phyloP scores from a whole-genome alignment of 179 eudicot species.

The Actinidia arguta region DNA sequence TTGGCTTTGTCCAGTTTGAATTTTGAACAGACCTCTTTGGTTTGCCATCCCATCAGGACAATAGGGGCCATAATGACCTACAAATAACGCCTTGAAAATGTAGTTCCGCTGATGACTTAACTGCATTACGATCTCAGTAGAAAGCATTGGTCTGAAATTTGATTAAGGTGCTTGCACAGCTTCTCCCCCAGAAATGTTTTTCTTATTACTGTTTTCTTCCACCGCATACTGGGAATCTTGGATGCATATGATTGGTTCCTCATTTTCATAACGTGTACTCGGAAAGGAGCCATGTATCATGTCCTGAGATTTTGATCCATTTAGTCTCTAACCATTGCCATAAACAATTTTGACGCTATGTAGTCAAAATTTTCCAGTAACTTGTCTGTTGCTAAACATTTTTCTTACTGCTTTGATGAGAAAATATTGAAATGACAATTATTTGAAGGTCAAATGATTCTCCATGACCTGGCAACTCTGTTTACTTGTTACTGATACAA shows the following conservation, averaged over 20 bases:
- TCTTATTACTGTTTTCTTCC: too few species aligned
- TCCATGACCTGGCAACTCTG: not conserved
- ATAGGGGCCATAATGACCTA: not conserved
- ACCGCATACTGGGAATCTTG: too few species aligned
- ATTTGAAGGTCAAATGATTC: too few species aligned
- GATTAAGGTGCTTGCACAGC: too few species aligned
- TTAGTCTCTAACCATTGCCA: not conserved
- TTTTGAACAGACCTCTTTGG: not conserved
- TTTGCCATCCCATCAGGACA: not conserved
- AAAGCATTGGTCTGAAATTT: not conserved
- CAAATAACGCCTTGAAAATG: not conserved
- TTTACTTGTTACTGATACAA: not conserved
- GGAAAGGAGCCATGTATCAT: too few species aligned
- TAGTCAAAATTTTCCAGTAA: not conserved
- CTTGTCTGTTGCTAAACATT: not conserved
- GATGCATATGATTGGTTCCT: too few species aligned
- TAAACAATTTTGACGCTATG: not conserved
- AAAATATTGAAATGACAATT: not conserved
- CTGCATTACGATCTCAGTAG: too few species aligned
- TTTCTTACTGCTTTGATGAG: slow-evolving; percentile 3
- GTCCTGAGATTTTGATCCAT: too few species aligned
- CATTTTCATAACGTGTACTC: too few species aligned
- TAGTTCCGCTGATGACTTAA: not conserved
- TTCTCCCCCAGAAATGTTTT: too few species aligned
- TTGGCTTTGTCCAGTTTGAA: not conserved